These are phyloP conservation scores for Knufia fluminis DNA, from an alignment of 2,329 filamentous ascomycete species.

Conservation along the genomic window DNA sequence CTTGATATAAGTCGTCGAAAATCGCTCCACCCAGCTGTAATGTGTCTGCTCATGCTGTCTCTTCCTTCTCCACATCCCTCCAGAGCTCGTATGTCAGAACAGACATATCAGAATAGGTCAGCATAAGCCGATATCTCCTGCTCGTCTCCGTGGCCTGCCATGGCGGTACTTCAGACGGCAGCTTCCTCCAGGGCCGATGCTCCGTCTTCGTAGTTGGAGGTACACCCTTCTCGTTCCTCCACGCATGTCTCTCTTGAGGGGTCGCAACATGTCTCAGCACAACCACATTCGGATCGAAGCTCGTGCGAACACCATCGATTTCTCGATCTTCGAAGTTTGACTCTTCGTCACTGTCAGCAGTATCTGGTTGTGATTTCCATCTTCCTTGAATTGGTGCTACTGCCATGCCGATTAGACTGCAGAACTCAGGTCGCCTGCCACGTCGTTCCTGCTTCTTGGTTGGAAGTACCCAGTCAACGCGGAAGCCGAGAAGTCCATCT, in stretches of 20 bases:
- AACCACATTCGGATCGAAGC: conserved; percentile 18
- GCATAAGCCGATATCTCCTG: conserved; percentile 43
- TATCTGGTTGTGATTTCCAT: background rate
- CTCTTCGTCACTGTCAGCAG: background rate
- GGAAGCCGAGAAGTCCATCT: conserved; percentile 36
- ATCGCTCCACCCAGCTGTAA: too few species aligned
- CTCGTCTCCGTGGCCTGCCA: conserved; percentile 35
- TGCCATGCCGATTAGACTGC: conserved; percentile 46
- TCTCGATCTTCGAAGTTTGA: conserved; percentile 9
- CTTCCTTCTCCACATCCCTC: conserved; percentile 18
- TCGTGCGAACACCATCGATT: conserved; percentile 18
- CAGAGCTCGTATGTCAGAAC: conserved; percentile 52
- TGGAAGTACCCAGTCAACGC: conserved; percentile 50
- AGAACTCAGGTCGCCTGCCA: conserved; percentile 33
- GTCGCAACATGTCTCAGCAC: conserved; percentile 6
- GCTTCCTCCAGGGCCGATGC: conserved; percentile 12
- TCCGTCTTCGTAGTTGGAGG: conserved; percentile 8
- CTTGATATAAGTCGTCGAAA: too few species aligned
- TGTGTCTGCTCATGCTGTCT: conserved; percentile 2
- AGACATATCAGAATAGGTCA: conserved; percentile 49
- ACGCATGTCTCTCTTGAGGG: conserved; percentile 4
- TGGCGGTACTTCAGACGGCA: conserved; percentile 18
- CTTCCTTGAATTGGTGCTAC: conserved; percentile 47
- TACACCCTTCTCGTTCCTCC: background rate
- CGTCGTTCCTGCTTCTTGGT: conserved; percentile 40